Conservation (phyloP, 352 stramenopile genomes). For the Thalassiosira oceanica region DNA sequence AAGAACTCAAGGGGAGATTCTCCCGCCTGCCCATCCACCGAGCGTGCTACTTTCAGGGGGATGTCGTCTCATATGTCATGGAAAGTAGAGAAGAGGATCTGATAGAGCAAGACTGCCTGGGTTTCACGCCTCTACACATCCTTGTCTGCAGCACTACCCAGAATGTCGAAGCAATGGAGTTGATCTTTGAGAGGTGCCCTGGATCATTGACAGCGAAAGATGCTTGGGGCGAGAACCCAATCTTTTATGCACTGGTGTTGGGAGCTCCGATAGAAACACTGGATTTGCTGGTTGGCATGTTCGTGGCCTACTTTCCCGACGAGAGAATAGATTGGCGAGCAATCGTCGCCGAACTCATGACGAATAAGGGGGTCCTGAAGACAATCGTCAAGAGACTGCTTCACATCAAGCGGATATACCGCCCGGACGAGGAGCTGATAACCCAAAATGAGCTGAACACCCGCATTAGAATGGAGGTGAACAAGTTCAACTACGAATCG, state of each 20-base stretch:
- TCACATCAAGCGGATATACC: neutral
- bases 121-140: constrained; percentile 32
- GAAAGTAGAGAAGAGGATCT: neutral
- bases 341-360: neutral
- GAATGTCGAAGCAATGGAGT: constrained; percentile 2
- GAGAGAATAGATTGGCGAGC: constrained; percentile 1
- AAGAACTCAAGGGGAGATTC: constrained; percentile 4
- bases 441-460: neutral
- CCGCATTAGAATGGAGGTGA: neutral
- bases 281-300: constrained; percentile 5
- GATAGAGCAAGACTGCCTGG: constrained; percentile 9
- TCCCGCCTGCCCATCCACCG: constrained; percentile 13
- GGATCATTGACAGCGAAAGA: constrained; percentile 13
- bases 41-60: constrained; percentile 22
- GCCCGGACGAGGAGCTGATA: neutral
- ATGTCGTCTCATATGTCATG: neutral
- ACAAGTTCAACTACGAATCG: neutral
- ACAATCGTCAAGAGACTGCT: neutral
- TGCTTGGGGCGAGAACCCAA: constrained; percentile 13
- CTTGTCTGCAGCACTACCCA: constrained; percentile 19
- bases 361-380: neutral
- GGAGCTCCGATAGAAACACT: constrained; percentile 11
- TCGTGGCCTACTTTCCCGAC: neutral
- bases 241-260: constrained; percentile 18
- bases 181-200: constrained; percentile 16